A percentile compares a stretch with the other conserved stretches of the same genome.
These are phyloP conservation scores for Nicotiana knightiana DNA, from an alignment of 257 asterid species.

Conservation along the genomic window DNA sequence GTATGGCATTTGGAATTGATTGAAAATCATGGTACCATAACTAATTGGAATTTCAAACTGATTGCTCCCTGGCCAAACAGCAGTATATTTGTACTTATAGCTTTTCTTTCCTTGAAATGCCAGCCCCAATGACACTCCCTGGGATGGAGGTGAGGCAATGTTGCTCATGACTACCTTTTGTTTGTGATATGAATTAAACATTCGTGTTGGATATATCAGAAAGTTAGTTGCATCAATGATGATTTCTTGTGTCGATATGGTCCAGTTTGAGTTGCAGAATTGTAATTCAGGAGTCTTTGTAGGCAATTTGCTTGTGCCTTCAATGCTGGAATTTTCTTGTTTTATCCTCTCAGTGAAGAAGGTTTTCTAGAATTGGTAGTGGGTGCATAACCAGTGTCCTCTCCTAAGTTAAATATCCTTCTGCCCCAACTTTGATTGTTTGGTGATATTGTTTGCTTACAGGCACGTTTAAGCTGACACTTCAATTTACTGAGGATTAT, in stretches of 20 bases:
- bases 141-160: constrained; percentile 83
- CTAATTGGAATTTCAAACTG: background rate
- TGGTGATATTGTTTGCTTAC: background rate
- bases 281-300: background rate
- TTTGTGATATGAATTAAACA: background rate
- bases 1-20: constrained; percentile 20
- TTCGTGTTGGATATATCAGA: background rate
- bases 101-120: constrained; percentile 20
- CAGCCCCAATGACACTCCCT: constrained; percentile 86
- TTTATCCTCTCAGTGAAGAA: background rate
- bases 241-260: background rate
- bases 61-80: background rate
- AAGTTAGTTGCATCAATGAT: background rate
- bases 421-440: background rate
- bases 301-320: background rate
- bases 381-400: background rate
- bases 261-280: background rate
- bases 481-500: constrained; percentile 80
- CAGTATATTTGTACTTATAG: background rate
- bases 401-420: background rate
- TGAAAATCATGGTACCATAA: background rate
- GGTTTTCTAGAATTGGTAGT: background rate
- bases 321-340: background rate
- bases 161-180: background rate
- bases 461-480: constrained; percentile 87